These are phyloP conservation scores for Colletotrichum sp. DNA, from an alignment of 2,329 filamentous ascomycete species.

Conservation along the genomic window DNA sequence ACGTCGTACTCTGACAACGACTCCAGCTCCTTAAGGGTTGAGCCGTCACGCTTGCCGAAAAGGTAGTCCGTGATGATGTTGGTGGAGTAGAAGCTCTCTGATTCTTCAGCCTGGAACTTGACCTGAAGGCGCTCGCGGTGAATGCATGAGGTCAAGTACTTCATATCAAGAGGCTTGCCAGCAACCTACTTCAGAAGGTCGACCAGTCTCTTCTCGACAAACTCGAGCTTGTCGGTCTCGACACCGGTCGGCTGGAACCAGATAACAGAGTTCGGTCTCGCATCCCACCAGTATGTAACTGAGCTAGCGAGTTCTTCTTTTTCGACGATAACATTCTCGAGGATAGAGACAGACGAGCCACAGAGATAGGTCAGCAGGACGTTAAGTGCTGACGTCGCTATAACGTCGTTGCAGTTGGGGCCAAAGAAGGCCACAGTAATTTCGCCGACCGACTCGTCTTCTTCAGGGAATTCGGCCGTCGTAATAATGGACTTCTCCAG, in stretches of 20 bases:
- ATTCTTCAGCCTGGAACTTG: conserved; percentile 83
- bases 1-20: conserved; percentile 66
- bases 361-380: conserved; percentile 86
- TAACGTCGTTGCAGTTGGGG: conserved; percentile 75
- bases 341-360: conserved; percentile 88
- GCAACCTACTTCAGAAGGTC: conserved; percentile 83
- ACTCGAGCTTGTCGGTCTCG: conserved; percentile 80
- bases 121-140: conserved; percentile 80
- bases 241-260: conserved; percentile 88
- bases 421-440: conserved; percentile 87
- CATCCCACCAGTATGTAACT: conserved; percentile 79
- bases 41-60: conserved; percentile 86
- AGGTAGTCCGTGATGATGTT: conserved; percentile 92
- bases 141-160: conserved; percentile 88
- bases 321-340: conserved; percentile 93
- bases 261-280: conserved; percentile 81
- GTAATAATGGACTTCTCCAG: conserved; percentile 76
- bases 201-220: conserved; percentile 86
- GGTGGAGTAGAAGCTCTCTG: conserved; percentile 79
- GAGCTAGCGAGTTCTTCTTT: conserved; percentile 90
- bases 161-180: conserved; percentile 83
- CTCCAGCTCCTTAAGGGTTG: conserved; percentile 68
- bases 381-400: conserved; percentile 75
- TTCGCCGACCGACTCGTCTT: conserved; percentile 93
- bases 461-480: conserved; percentile 90